Base-by-base conservation (phyloP, 768 basidiomycete genomes). In the Hericium rajendrae region DNA sequence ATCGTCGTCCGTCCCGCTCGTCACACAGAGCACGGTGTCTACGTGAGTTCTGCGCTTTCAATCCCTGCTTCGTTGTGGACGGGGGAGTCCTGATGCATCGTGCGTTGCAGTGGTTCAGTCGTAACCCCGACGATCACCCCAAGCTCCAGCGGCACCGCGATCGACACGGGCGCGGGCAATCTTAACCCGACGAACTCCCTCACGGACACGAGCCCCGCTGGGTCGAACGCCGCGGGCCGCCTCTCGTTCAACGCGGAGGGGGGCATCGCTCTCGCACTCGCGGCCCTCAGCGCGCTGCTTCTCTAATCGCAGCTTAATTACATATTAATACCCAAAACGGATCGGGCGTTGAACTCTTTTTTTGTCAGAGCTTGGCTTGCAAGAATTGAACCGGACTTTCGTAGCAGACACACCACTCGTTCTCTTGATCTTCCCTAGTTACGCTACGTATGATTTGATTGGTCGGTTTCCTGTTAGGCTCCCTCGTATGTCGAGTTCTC, bases 231-330 rank as follows among this genome's bases (percentile, higher is more conserved):
- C 24, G 61, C 61, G 26, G 57, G 41, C 43, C 59, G 57, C 39
- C 38, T 58, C 4, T 26, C 48, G 16, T 18, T 53, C 9, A 39
- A 20, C 15, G 40, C 52, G 39, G 55, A 54, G 32, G 61, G 61
- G 1, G 38, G 54, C 26, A 46, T 52, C 3, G 26, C 39, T 22
- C 24, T 62, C 2, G 20, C 58, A 2, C 50, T 62, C 32, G 61
- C 59, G 4, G 60, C 41, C 1, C 51, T 62, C 13, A 54, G 51
- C 37, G 59, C 54, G 12, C 39, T 61, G 20, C 51, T 56, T 48
- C 46, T 57, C 12, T 62, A n/a, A 62, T 26, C 26, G 26, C 26
- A 26, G 26, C 26, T 3, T 26, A 26, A 4, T 26, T 26, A 26
- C 26, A 22, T 22, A 22, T 22, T 22, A 22, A 26, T 26, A 26